phyloP scores from a whole-genome alignment of 352 stramenopile species.

The Globisporangium viniferum region DNA sequence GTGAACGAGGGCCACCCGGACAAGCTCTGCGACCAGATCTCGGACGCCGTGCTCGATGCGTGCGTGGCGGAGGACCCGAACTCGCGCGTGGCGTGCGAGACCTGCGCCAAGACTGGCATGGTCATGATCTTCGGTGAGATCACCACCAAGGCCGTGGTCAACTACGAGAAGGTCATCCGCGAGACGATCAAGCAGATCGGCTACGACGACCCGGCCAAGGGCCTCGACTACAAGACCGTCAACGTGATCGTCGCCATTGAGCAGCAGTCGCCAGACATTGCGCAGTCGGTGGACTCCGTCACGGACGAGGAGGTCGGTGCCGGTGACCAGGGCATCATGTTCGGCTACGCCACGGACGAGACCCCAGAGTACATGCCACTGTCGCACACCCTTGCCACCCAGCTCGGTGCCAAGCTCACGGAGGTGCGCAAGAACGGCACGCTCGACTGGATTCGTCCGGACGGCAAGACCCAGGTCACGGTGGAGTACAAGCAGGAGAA shows the following conservation, averaged over 20 bases:
- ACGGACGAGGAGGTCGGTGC: constrained; percentile 98
- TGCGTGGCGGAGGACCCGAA: constrained; percentile 97
- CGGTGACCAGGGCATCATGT: constrained; percentile 95
- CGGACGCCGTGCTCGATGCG: constrained; percentile 98
- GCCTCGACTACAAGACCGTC: constrained; percentile 99
- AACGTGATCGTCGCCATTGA: constrained; percentile 99
- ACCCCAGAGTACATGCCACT: constrained; percentile 97
- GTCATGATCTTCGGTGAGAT: constrained; percentile 99
- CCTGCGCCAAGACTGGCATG: constrained; percentile 99
- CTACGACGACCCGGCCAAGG: constrained; percentile 99
- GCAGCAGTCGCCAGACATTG: constrained; percentile 99
- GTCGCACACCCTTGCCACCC: constrained; percentile 96
- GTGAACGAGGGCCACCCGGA: constrained; percentile 99
- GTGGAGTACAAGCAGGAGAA: constrained; percentile 97
- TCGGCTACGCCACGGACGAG: constrained; percentile 97
- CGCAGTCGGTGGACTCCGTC: constrained; percentile 95
- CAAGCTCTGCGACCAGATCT: constrained; percentile 99
- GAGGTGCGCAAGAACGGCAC: constrained; percentile 99
- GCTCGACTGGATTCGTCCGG: constrained; percentile 97
- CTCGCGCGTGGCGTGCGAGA: constrained; percentile 98
- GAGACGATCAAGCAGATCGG: constrained; percentile 99
- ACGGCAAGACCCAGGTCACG: constrained; percentile 99
- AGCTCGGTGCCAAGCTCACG: constrained; percentile 95
- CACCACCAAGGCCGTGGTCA: constrained; percentile 97
- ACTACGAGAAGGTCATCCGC: constrained; percentile 99